Percentiles rank a stretch among this genome's conserved stretches.
Evolutionary conservation across 2,329 filamentous ascomycete species (phyloP).

Genomic region (Clarireedia paspali): DNA sequence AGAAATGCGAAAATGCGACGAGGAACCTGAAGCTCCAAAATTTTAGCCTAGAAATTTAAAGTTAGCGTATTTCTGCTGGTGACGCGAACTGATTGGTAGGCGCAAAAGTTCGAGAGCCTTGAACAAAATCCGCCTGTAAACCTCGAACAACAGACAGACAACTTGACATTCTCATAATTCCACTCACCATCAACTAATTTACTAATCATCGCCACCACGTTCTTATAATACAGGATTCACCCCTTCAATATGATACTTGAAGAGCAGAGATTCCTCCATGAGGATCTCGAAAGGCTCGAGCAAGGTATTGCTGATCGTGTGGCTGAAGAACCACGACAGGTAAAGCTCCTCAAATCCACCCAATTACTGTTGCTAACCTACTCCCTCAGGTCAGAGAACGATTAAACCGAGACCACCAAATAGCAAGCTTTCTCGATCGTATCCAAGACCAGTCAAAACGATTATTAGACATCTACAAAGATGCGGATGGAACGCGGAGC

Average conservation of each 20-base stretch:
- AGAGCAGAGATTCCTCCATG: constrained; percentile 87
- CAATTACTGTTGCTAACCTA: neutral
- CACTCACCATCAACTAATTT: neutral
- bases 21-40: constrained; percentile 2
- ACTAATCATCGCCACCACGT: no score
- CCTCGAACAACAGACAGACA: neutral
- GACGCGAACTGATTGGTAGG: constrained; percentile 20
- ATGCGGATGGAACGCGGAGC: constrained; percentile 62
- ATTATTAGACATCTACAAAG: constrained; percentile 76
- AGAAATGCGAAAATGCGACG: neutral
- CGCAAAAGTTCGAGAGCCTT: constrained; percentile 9
- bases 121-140: constrained; percentile 2
- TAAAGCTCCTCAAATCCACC: constrained; percentile 30
- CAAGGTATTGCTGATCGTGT: constrained; percentile 88
- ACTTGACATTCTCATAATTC: neutral
- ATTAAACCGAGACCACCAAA: constrained; percentile 84
- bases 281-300: constrained; percentile 93
- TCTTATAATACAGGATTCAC: no score
- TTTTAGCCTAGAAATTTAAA: constrained; percentile 14
- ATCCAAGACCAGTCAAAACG: constrained; percentile 80
- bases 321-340: constrained; percentile 80
- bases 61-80: constrained; percentile 8
- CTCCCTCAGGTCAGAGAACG: constrained; percentile 69
- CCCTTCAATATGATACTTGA: constrained; percentile 64
- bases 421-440: constrained; percentile 76